Conservation (phyloP, 208 protist species). For the Trypanosoma boissoni region DNA sequence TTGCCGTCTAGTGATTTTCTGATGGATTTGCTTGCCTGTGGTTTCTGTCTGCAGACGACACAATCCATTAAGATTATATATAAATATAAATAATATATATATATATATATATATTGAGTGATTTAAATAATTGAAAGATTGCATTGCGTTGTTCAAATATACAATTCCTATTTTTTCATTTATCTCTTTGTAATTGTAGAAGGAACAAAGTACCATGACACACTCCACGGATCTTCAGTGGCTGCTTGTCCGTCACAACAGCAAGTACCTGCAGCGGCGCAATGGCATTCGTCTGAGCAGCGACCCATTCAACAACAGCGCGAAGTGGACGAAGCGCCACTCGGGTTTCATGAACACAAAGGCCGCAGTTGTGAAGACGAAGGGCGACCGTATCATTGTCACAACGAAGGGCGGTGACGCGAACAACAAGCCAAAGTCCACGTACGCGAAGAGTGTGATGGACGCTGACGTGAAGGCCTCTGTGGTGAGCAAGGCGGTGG, state of each 20-base stretch:
- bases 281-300: conserved; percentile 72
- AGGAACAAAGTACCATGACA: conserved; percentile 36
- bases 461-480: conserved; percentile 73
- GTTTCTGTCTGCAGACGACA: too few relatives aligned
- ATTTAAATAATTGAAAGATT: too few relatives aligned
- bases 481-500: conserved; percentile 61
- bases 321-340: conserved; percentile 86
- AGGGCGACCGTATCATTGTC: conserved; percentile 61
- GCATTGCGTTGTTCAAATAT: conserved; percentile 16
- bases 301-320: conserved; percentile 89
- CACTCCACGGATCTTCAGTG: conserved; percentile 89
- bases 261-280: conserved; percentile 85
- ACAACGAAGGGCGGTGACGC: conserved; percentile 66
- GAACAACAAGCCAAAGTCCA: conserved; percentile 79
- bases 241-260: conserved; percentile 79
- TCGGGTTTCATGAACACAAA: conserved; percentile 73
- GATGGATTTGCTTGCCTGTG: too few relatives aligned
- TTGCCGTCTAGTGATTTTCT: too few relatives aligned
- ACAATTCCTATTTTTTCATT: conserved; percentile 16
- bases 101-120: too few relatives aligned
- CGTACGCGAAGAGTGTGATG: conserved; percentile 66
- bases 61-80: too few relatives aligned
- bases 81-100: too few relatives aligned
- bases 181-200: neutral
- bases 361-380: conserved; percentile 71